Base-by-base conservation (phyloP, 768 basidiomycete species). In the Tylopilus vinaceipallidus region DNA sequence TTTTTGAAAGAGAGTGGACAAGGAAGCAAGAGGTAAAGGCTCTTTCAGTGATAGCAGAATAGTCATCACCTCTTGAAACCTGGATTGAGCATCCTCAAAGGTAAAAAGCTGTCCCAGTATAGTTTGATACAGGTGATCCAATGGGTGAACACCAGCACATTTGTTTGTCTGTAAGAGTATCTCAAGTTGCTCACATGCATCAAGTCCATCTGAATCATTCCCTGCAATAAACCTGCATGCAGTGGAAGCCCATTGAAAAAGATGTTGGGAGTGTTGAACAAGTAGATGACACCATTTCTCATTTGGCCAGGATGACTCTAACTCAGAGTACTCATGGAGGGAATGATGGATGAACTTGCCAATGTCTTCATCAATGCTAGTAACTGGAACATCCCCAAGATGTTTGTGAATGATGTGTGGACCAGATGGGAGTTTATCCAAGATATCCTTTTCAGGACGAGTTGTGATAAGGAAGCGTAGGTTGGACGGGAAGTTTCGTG, bases 201-300 rank as follows among this genome's bases (percentile, higher is more conserved):
- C 14, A n/a, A 45, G 23, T 20, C 45, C 27, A 29, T 6, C 27
- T 6, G 27, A 6, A 6, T 12, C 35, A 29, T 19, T 14, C 10
- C 45, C 45, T 19, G 13, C 5, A 14, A 45, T 37, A 26, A 37
- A 45, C 6, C 19, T 37, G 17, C 45, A 45, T 12, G 45, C 24
- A 29, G 45, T 37, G 22, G 39, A 41, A 27, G 39, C 35, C 35
- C 35, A 36, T 17, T 36, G 35, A 16, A 66, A 67, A 11, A 64
- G 56, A 1, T 47, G 52, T 9, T 64, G 54, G 5, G 65, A 61
- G 3, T 40, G 54, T 3, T 48, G 20, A 6, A 55, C 52, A 9
- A 66, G 51, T 4, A 47, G 16, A 19, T 19, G 32, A 47, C 50
- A 50, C 60, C 55, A 59, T 20, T 54, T 47, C 40, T 45, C 16